Percentiles rank a stretch among this genome's conserved stretches.
phyloP scores from a whole-genome alignment of 495 filamentous ascomycete genomes.

The Penicillium waksmanii region DNA sequence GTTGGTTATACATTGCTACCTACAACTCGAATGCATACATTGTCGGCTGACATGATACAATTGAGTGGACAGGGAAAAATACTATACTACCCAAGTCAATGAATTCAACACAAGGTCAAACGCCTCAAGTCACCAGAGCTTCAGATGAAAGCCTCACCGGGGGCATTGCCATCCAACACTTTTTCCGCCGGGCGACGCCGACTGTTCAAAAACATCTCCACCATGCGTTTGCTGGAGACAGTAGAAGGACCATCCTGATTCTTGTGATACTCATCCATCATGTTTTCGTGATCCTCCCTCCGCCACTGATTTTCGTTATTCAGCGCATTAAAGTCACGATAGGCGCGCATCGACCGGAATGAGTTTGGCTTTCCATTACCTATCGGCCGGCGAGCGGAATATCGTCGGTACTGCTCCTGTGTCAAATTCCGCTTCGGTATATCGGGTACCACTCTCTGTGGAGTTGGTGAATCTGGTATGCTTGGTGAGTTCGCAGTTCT shows the following conservation, averaged over 20 bases:
- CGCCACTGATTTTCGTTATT: conserved; percentile 39
- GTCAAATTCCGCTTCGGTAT: conserved; percentile 28
- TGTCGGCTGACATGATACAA: conserved; percentile 5
- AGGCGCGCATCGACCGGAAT: conserved; percentile 36
- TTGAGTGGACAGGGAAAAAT: conserved; percentile 18
- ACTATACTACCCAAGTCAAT: conserved; percentile 9
- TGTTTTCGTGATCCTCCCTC: conserved; percentile 28
- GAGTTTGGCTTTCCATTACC: conserved; percentile 28
- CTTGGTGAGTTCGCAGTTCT: conserved; percentile 26
- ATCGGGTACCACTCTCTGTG: conserved; percentile 23
- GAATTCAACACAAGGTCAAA: conserved; percentile 3
- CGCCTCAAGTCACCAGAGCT: background rate
- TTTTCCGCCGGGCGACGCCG: conserved; percentile 49
- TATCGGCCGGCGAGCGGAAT: conserved; percentile 36
- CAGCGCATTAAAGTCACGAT: conserved; percentile 25
- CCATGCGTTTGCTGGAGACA: conserved; percentile 60
- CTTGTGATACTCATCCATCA: conserved; percentile 26
- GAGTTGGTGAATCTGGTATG: conserved; percentile 39
- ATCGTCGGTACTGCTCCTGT: conserved; percentile 40
- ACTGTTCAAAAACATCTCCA: conserved; percentile 62
- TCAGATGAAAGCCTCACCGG: conserved; percentile 37
- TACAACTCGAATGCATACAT: conserved; percentile 5
- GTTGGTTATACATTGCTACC: background rate
- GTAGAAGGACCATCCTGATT: conserved; percentile 30
- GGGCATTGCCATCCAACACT: conserved; percentile 19